phyloP scores from a whole-genome alignment of 2,329 filamentous ascomycete genomes.

The Trichophyton simii region DNA sequence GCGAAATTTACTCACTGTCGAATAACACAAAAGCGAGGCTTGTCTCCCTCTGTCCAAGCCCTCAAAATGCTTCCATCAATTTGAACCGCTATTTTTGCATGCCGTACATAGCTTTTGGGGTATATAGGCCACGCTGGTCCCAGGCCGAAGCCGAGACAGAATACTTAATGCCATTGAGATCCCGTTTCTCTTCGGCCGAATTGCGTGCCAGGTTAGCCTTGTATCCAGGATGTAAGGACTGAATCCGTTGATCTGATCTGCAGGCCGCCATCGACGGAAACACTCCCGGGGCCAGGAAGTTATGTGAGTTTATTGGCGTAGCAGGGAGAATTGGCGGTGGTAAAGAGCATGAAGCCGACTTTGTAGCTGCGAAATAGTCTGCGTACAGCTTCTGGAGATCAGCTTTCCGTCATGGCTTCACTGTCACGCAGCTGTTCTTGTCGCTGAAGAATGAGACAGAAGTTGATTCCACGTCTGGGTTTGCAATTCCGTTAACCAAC shows the following conservation, averaged over 20 bases:
- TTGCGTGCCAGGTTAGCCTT: conserved; percentile 10
- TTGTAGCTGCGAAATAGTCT: neutral
- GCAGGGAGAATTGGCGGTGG: neutral
- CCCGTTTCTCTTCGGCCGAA: conserved; percentile 28
- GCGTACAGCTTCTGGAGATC: neutral
- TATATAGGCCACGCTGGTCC: conserved; percentile 24
- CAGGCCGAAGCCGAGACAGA: conserved; percentile 35
- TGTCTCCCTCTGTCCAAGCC: neutral
- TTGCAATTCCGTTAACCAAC: neutral
- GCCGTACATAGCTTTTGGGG: neutral
- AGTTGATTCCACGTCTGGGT: neutral
- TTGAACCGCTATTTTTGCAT: neutral
- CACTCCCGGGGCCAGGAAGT: neutral
- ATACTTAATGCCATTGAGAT: conserved; percentile 29
- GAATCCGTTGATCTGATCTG: neutral
- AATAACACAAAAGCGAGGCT: neutral
- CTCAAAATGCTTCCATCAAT: neutral
- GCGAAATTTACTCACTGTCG: neutral
- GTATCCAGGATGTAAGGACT: neutral
- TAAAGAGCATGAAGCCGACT: neutral
- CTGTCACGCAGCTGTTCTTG: too few species aligned
- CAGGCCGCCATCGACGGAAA: neutral
- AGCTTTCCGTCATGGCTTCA: neutral
- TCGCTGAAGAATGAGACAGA: neutral
- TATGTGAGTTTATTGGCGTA: neutral